Conservation (phyloP, 495 filamentous ascomycete species). For the Aspergillus nidulans region DNA sequence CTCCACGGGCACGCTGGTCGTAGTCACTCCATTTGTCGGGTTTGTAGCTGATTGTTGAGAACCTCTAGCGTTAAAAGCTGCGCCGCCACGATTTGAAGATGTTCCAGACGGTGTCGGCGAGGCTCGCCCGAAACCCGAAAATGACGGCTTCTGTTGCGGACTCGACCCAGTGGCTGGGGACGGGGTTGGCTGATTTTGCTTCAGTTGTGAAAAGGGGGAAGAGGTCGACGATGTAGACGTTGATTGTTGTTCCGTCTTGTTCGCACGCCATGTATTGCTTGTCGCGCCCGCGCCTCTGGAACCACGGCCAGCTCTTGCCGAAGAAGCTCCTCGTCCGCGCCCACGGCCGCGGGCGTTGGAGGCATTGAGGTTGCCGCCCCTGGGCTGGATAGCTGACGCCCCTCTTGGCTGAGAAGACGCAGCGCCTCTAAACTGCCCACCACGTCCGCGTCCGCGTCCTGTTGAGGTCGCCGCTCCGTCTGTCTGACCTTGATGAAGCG, state of each 20-base stretch:
- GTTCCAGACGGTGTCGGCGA: constrained; percentile 14
- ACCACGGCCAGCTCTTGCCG: constrained; percentile 19
- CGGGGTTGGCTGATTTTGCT: constrained; percentile 17
- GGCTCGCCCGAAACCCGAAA: constrained; percentile 18
- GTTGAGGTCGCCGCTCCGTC: constrained; percentile 23
- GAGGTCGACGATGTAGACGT: not conserved
- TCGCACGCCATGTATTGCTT: constrained; percentile 14
- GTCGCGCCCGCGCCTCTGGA: constrained; percentile 21
- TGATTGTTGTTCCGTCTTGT: constrained; percentile 9
- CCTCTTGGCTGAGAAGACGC: constrained; percentile 22
- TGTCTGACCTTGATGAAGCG: constrained; percentile 28
- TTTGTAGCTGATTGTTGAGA: constrained; percentile 9
- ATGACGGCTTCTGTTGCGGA: constrained; percentile 19
- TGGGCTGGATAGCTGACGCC: constrained; percentile 16
- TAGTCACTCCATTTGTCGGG: constrained; percentile 5
- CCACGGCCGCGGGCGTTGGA: constrained; percentile 25
- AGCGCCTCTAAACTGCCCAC: constrained; percentile 18
- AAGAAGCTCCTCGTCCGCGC: constrained; percentile 26
- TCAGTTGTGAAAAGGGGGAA: constrained; percentile 33
- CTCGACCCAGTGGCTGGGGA: constrained; percentile 18
- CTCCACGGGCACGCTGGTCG: constrained; percentile 17
- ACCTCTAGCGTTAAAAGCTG: constrained; percentile 14
- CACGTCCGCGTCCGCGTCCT: constrained; percentile 36
- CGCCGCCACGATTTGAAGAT: constrained; percentile 12
- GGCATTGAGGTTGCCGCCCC: constrained; percentile 15